Evolutionary conservation across 768 basidiomycete species (phyloP).

Genomic region (Boletus pseudopeckii): DNA sequence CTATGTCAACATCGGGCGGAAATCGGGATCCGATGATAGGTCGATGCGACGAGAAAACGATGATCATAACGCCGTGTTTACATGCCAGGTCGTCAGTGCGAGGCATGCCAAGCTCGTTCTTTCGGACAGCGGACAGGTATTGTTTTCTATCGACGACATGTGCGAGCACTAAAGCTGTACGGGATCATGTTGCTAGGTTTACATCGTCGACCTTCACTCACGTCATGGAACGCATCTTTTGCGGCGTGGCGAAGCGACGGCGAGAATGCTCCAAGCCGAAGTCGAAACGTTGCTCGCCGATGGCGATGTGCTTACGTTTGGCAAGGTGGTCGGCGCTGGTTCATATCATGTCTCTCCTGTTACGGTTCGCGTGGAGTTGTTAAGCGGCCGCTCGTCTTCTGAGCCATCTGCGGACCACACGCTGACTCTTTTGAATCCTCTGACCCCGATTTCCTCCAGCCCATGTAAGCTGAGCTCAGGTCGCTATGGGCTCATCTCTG

Average conservation of each 20-base stretch:
- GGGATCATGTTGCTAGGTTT: conserved; percentile 43
- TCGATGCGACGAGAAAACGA: conserved; percentile 39
- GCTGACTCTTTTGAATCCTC: conserved; percentile 21
- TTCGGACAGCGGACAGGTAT: conserved; percentile 66
- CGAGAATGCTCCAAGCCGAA: conserved; percentile 52
- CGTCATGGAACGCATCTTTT: conserved; percentile 76
- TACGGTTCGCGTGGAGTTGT: conserved; percentile 55
- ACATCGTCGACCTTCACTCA: conserved; percentile 65
- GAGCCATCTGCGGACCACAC: conserved; percentile 17
- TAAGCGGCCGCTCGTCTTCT: conserved; percentile 23
- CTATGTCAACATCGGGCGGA: conserved; percentile 65
- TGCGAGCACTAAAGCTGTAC: conserved; percentile 15
- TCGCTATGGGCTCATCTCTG: conserved; percentile 56
- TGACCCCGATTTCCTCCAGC: conserved; percentile 27
- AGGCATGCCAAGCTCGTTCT: conserved; percentile 76
- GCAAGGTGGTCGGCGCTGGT: conserved; percentile 67
- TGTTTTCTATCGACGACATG: conserved; percentile 11
- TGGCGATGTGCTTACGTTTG: conserved; percentile 73
- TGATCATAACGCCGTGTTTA: conserved; percentile 55
- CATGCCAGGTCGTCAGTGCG: conserved; percentile 77
- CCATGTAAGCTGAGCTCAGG: conserved; percentile 44
- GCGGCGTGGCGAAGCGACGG: conserved; percentile 46
- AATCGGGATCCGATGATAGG: conserved; percentile 47
- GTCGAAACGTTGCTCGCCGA: conserved; percentile 55
- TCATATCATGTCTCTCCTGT: conserved; percentile 61